Base-by-base conservation (phyloP, 139 green algal species). In the Yamagishiella unicocca region DNA sequence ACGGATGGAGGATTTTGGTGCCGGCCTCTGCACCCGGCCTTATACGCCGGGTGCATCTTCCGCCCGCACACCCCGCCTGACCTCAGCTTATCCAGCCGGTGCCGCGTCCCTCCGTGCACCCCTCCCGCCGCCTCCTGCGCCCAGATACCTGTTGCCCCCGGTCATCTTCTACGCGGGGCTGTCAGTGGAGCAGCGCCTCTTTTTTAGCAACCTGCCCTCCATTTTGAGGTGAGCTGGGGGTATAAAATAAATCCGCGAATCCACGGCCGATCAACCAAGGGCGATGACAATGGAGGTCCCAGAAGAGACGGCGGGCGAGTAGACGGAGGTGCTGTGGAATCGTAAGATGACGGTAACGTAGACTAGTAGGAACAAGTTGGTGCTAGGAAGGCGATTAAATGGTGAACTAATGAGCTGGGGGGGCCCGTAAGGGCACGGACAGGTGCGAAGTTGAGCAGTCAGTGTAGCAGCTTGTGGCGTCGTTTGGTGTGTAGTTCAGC, bases 91-190 rank as follows among this genome's bases (percentile, higher is more conserved):
- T n/a, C n/a, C n/a, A n/a, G n/a, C n/a, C n/a, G n/a, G n/a, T n/a
- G n/a, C 50, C 50, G 50, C 50, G 12, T 58, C 50, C 50, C 50
- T 17, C 17, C 17, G 50, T 77, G 6, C 22, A 33, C 4, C 73
- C 42, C 1, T 53, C 45, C 12, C 45, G 17, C 55, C 42, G 21
- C 0, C 61, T 42, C 29, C 12, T 29, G 14, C 2, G 10, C 62
- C 35, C 92, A 96, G 92, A 24, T 96, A 94, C 66, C 87, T 97
- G 62, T 92, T 98, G 35, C 96, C 96, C 0, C 95, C 95, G 37
- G 96, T 98, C 87, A 98, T 98, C 85, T 95, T 98, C 82, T 93
- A 97, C 35, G 93, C 91, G 3, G 96, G 96, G 0, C 91, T 98
- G 33, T 94, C 92, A 0, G 94, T 98, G 35, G 95, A 98, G 79